Evolutionary conservation across 306 rosid genomes (phyloP), one percentile per base, ranked within the genome.

Genomic region (Cucurbita pepo): DNA sequence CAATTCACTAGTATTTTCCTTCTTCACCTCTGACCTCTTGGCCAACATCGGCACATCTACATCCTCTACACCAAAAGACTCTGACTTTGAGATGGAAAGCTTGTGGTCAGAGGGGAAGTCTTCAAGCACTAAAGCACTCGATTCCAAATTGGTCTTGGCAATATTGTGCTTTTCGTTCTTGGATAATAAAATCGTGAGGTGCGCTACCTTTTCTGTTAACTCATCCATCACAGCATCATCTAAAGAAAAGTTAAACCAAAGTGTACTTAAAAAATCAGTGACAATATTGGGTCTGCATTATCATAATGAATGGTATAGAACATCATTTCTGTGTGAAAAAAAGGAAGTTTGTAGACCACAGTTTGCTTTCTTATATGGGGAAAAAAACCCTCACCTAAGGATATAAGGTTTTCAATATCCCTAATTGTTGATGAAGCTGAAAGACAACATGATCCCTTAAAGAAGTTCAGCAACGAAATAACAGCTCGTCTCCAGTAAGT

Each of bases 401-500:
- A 79, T 67, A 93, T 82, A 45, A 90, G 82, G 77, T 85, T 88
- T 85, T 88, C 98, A 52, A 94, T 83, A 72, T 64, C 77, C 78
- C 56, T 36, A 82, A 94, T 85, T 75, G 78, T 77, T 12, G 77
- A 78, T 70, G 69, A 73, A 71, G 77, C 84, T 81, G 81, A 72
- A 79, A 78, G 75, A 77, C 84, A 67, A 79, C 81, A 80, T 15
- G 82, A 86, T 62, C 75, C 83, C 78, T 86, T 94, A 48, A 90
- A 76, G 79, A 79, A 85, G 73, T 83, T 85, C 83, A 94, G 81
- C 87, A 88, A 77, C 74, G 82, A 74, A 72, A 83, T 71, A 62
- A 89, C 77, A 72, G 96, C 76, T 69, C 87, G 80, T 83, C 84
- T 86, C 98, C 98, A 94, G 76, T 94, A 94, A 79, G 91, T 86